A percentile compares a stretch with the other conserved stretches of the same genome.
These are phyloP conservation scores for Dactylella cylindrospora DNA, from an alignment of 2,329 filamentous ascomycete species.

Conservation along the genomic window DNA sequence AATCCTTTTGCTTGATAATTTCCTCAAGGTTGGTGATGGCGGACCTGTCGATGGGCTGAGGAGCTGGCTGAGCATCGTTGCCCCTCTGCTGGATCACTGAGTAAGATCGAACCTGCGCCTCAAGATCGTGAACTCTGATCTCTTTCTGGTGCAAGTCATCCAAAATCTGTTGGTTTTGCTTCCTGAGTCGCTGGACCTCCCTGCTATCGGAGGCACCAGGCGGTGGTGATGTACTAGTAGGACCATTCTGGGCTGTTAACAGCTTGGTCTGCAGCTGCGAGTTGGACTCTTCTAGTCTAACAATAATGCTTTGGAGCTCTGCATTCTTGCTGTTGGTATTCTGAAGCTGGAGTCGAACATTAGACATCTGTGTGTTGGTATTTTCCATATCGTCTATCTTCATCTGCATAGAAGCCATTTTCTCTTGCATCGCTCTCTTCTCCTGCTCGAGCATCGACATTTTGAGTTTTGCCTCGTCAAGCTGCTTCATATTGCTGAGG, in stretches of 20 bases:
- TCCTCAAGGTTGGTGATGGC: constrained; percentile 32
- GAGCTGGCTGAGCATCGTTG: constrained; percentile 17
- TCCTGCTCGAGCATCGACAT: constrained; percentile 42
- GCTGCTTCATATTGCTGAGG: constrained; percentile 37
- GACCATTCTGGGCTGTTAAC: constrained; percentile 23
- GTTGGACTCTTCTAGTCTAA: constrained; percentile 32
- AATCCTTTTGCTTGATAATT: constrained; percentile 39
- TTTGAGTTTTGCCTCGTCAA: constrained; percentile 37
- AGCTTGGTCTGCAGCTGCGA: constrained; percentile 24
- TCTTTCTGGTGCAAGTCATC: constrained; percentile 40
- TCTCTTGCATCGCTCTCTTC: constrained; percentile 30
- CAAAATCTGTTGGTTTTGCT: constrained; percentile 40
- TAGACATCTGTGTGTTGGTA: constrained; percentile 25
- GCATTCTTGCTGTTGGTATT: constrained; percentile 36
- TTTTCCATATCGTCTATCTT: constrained; percentile 28
- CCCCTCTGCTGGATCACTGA: constrained; percentile 16
- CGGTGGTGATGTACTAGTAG: constrained; percentile 28
- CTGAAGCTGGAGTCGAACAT: constrained; percentile 35
- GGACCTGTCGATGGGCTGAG: constrained; percentile 7
- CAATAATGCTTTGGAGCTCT: constrained; percentile 31
- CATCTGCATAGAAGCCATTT: constrained; percentile 35
- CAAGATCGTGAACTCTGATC: constrained; percentile 37
- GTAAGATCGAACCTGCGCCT: constrained; percentile 41
- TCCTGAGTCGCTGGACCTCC: constrained; percentile 30
- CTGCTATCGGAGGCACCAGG: constrained; percentile 17